Evolutionary conservation across 768 basidiomycete genomes (phyloP), one percentile per base, ranked within the genome.

Genomic region (Termitomyces sp.): DNA sequence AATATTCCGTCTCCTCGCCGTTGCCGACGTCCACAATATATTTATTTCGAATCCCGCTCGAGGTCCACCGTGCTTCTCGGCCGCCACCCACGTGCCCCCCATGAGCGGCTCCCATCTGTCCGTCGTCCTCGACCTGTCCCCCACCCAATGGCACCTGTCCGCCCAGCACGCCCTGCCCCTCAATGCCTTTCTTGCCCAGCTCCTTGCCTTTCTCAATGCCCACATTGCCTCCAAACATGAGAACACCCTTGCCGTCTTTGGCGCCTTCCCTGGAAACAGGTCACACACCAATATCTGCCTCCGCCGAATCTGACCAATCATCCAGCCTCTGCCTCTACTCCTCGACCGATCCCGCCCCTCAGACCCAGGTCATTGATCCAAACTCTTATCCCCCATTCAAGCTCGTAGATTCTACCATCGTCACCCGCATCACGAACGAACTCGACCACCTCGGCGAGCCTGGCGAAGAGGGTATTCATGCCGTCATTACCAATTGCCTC

Each of bases 161-260:
- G 81, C 84, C 1, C 54, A 67, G 11, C 57, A 54, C 3, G 70
- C 76, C 3, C 73, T 98, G 12, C 69, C 86, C 2, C 80, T 98
- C 43, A 73, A 81, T 19, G 63, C 80, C 1, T 97, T 98, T 68
- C 77, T 98, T 45, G 84, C 91, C 3, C 90, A 94, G 65, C 76
- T 97, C 27, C 82, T 98, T 56, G 87, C 90, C 31, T 96, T 98
- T 66, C 77, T 96, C 66, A 98, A 99, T 67, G 84, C 94, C 3
- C 95, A 98, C 73, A 82, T 98, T 59, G 95, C 95, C 1, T 82
- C 85, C 60, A 85, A 88, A 62, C 89, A 95, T 73, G 95, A 96
- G 69, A 99, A 99, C 68, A 83, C 90, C 4, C 79, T 99, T 38
- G 91, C 94, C 6, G 90, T 98, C 54, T 96, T 93, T 68, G 96